Conservation (phyloP, 129 eudicot genomes). For the Solidago caesia region DNA sequence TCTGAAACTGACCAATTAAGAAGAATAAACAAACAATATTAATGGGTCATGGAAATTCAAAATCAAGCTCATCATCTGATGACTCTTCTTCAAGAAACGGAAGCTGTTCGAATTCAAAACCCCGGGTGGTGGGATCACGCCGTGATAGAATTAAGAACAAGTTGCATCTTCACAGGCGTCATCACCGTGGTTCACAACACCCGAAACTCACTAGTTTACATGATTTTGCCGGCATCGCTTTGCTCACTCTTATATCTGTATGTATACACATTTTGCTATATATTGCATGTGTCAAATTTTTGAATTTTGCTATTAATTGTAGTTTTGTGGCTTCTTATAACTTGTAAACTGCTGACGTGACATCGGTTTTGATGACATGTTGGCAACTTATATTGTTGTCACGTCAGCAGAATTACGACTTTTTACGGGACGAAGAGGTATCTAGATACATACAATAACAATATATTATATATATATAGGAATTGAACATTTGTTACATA, state of each 20-base stretch:
- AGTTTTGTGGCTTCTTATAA: background rate
- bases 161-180: conserved; percentile 46
- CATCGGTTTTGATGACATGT: too few relatives aligned
- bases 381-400: too few relatives aligned
- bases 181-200: conserved; percentile 24
- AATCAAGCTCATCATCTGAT: conserved; percentile 36
- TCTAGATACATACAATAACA: too few relatives aligned
- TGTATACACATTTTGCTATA: background rate
- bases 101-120: conserved; percentile 22
- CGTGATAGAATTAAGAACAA: conserved; percentile 42
- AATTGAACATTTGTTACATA: too few relatives aligned
- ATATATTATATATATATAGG: too few relatives aligned
- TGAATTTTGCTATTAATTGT: background rate
- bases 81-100: conserved; percentile 36
- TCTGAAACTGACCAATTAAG: too few relatives aligned
- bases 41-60: conserved; percentile 75
- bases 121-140: conserved; percentile 30
- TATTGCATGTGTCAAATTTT: background rate
- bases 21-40: background rate
- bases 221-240: conserved; percentile 91
- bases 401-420: too few relatives aligned
- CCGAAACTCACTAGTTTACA: conserved; percentile 47
- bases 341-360: background rate
- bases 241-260: conserved; percentile 58
- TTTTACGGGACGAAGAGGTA: too few relatives aligned